Conservation (phyloP, 495 filamentous ascomycete species). For the Chaetomium tenue region DNA sequence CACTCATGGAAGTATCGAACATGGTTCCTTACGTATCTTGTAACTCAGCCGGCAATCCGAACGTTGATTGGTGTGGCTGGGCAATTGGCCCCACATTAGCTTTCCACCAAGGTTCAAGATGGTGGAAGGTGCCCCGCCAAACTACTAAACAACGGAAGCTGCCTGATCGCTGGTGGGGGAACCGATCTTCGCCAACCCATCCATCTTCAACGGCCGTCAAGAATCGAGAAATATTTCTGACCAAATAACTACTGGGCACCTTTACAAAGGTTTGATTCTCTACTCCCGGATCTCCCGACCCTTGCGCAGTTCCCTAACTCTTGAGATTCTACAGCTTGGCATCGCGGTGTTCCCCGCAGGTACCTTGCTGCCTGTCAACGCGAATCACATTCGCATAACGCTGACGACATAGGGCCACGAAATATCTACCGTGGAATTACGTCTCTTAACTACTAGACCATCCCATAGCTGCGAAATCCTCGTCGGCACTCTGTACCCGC, state of each 20-base stretch:
- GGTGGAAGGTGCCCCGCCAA: slow-evolving; percentile 10
- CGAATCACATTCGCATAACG: not conserved
- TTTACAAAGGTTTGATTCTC: not conserved
- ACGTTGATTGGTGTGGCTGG: too few species aligned
- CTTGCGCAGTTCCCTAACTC: not conserved
- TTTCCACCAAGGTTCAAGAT: not conserved
- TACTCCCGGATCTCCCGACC: not conserved
- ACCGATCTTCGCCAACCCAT: not conserved
- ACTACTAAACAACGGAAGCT: slow-evolving; percentile 5
- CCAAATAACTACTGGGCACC: not conserved
- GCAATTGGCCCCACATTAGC: not conserved
- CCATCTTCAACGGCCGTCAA: not conserved
- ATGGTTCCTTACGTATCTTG: too few species aligned
- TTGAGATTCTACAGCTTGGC: not conserved
- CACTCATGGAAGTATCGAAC: too few species aligned
- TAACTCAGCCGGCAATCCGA: too few species aligned
- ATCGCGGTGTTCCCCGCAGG: slow-evolving; percentile 3
- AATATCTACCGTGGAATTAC: not conserved
- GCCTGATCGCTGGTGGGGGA: slow-evolving; percentile 16
- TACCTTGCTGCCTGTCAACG: not conserved
- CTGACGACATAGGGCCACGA: not conserved
- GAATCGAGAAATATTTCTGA: not conserved
- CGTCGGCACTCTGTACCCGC: not conserved
- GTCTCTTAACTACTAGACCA: not conserved
- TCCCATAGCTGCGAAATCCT: not conserved